Conservation (phyloP, 129 eudicot genomes). For the Pulicaria dysenterica region DNA sequence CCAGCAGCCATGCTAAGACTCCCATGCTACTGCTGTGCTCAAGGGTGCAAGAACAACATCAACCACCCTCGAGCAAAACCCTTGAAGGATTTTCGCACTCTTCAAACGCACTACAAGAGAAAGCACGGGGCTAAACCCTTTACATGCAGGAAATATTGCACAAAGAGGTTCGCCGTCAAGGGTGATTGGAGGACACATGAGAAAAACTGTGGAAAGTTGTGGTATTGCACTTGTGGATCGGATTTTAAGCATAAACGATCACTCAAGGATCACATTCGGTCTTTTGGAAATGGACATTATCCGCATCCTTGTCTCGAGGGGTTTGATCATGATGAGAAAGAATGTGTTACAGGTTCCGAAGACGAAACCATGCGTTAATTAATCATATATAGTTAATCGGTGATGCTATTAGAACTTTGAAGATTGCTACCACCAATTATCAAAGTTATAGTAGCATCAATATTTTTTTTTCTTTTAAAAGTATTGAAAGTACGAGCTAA, state of each 20-base stretch:
- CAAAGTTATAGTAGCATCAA: constrained; percentile 39
- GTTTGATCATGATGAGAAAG: constrained; percentile 64
- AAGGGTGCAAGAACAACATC: constrained; percentile 94
- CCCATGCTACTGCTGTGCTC: constrained; percentile 93
- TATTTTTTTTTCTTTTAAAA: neutral
- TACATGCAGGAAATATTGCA: constrained; percentile 73
- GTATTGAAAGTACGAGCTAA: constrained; percentile 1
- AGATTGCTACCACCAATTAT: constrained; percentile 31
- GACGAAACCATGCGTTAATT: constrained; percentile 39
- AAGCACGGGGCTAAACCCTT: constrained; percentile 88
- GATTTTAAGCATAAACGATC: constrained; percentile 96
- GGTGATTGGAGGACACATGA: constrained; percentile 99
- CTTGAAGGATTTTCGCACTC: constrained; percentile 87
- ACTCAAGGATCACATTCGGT: constrained; percentile 88
- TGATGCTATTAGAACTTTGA: constrained; percentile 44
- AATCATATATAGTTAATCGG: neutral
- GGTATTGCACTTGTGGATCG: constrained; percentile 96
- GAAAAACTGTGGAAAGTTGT: constrained; percentile 89
- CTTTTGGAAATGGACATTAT: constrained; percentile 84
- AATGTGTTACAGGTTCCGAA: constrained; percentile 63
- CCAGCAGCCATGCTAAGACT: constrained; percentile 96
- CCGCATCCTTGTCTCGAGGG: constrained; percentile 73
- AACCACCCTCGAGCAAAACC: constrained; percentile 96
- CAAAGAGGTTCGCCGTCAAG: constrained; percentile 86
- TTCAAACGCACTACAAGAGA: constrained; percentile 94